Evolutionary conservation across 352 stramenopile species (phyloP), one percentile per base, ranked within the genome.

Genomic region (Globisporangium takayamanum): DNA sequence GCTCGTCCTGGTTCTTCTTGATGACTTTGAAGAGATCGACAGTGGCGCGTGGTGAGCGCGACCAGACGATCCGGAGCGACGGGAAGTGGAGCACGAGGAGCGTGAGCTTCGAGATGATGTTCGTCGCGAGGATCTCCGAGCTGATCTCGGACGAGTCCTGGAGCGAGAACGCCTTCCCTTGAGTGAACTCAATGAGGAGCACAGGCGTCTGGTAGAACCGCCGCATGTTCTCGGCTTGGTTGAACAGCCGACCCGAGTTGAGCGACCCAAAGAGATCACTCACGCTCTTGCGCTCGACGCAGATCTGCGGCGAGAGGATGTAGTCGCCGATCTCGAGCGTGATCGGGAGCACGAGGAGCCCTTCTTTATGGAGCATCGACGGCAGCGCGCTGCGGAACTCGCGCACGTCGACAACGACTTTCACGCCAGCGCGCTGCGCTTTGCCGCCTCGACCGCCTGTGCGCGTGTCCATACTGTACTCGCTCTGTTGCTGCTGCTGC

Each of bases 251-350:
- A 5, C 97, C 97, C 39, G 87, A 98, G 47, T 92, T 92, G 65
- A 99, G 91, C 39, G 90, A 98, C 20, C 94, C 88, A 65, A 97
- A 98, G n/a, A 99, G 79, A 73, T 99, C 97, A 60, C 80, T 90
- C 46, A 94, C 78, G 61, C 76, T 93, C 67, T 99, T 99, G 42
- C 97, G 78, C 73, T 99, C 97, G 2, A 99, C 82, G 64, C 94
- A 98, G 61, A 99, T 96, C 22, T 98, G 87, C 44, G 96, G 96
- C 50, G 95, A 98, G 42, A 99, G 71, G 8, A 99, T 95, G 70
- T 98, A 99, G 72, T 99, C 97, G 6, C 97, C 97, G 11, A 99
- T 89, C 60, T 96, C 90, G 14, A 99, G 73, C 22, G 96, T 99
- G 16, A 98, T 79, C 8, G 97, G 96, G n/a, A 94, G 76, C 26